Evolutionary conservation across 768 basidiomycete genomes (phyloP), one percentile per base, ranked within the genome.

Genomic region (Melanogaster broomeanus): DNA sequence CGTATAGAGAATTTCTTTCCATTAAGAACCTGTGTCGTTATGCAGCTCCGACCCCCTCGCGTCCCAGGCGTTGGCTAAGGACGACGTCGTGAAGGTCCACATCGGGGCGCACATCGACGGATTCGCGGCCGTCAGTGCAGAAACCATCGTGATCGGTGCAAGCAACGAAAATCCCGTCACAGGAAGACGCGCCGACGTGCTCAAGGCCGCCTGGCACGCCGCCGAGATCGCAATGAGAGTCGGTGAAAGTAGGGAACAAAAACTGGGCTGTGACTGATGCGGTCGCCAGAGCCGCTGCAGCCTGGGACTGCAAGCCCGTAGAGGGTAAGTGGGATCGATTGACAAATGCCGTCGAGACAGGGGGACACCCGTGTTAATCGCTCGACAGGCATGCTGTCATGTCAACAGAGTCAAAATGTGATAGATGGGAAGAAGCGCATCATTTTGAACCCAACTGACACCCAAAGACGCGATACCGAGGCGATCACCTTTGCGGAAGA

Each of bases 71-170:
- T 79, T 95, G 58, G 83, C 81, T 24, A 88, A 93, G 57, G 84
- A 85, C 53, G 97, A 99, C 68, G 85, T 99, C 51, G 96, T 98
- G 59, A 98, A 98, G 75, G 74, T 99, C 57, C 92, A 95, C 70
- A 79, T 98, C 53, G 97, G 97, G 41, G 94, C 95, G 18, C 97
- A 99, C 66, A 93, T 99, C 71, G 96, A 98, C 68, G 97, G 97
- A 50, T 98, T 90, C 71, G 94, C 95, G 18, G 85, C 93, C 48
- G 85, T 97, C 69, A 84, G 83, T 65, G 97, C 93, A 30, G 97
- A 99, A 72, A 98, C 96, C 46, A 71, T 98, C 62, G 83, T 97
- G 53, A 82, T 98, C 28, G 91, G 93, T 35, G 87, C 92, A 33
- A 84, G 83, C 48, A 72, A 78, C 21, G 74, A 82, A 49, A 76